A percentile compares a stretch with the other conserved stretches of the same genome.
phyloP scores from a whole-genome alignment of 257 asterid species.

The Nicotiana obtusifolia region DNA sequence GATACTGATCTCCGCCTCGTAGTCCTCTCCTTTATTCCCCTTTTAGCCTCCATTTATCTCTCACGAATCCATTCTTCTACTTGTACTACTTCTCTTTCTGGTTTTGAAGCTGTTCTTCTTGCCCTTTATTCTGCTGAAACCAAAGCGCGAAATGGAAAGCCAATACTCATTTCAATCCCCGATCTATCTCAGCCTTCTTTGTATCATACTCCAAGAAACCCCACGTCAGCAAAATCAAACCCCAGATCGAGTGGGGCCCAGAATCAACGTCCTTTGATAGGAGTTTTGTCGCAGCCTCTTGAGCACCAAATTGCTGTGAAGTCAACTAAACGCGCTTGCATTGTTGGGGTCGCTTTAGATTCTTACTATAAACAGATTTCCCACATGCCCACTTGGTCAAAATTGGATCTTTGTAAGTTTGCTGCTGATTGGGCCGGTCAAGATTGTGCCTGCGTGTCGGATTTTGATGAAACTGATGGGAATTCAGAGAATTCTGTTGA shows the following conservation, averaged over 20 bases:
- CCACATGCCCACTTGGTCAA: conserved; percentile 90
- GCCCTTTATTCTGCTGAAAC: conserved; percentile 70
- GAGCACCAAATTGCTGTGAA: conserved; percentile 88
- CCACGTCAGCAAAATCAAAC: conserved; percentile 31
- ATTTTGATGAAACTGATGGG: conserved; percentile 35
- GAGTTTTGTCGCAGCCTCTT: conserved; percentile 61
- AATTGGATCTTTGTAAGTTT: conserved; percentile 65
- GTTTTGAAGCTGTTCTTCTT: conserved; percentile 84
- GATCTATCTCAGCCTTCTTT: conserved; percentile 91
- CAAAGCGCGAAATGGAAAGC: conserved; percentile 69
- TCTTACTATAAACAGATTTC: conserved; percentile 82
- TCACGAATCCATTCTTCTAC: conserved; percentile 55
- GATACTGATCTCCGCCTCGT: conserved; percentile 81
- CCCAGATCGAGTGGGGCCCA: conserved; percentile 11
- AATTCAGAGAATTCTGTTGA: conserved; percentile 27
- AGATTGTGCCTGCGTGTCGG: conserved; percentile 69
- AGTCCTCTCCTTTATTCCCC: conserved; percentile 71
- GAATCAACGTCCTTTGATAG: conserved; percentile 31
- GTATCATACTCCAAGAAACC: conserved; percentile 64
- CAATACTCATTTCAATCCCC: conserved; percentile 59
- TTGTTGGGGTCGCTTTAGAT: conserved; percentile 82
- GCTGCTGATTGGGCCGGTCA: conserved; percentile 78
- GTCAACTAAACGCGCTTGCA: conserved; percentile 85
- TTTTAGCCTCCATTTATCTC: conserved; percentile 55
- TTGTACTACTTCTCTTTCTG: conserved; percentile 48